Evolutionary conservation across 2,329 filamentous ascomycete genomes (phyloP).

Genomic region (Leptographium radiaticola): DNA sequence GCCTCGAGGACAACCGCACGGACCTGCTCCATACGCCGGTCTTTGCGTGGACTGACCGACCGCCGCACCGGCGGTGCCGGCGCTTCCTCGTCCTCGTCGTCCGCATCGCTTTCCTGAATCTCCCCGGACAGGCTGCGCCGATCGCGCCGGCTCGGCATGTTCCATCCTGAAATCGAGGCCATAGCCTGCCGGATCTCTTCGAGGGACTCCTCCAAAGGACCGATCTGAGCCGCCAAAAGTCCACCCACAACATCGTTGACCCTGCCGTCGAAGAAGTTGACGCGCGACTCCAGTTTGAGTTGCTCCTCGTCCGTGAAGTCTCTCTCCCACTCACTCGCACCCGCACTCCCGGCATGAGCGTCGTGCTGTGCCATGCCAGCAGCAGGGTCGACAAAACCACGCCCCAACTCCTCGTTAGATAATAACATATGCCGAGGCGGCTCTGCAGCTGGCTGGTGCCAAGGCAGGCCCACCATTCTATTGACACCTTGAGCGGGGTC

Average conservation of each 20-base stretch:
- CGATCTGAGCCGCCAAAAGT: constrained; percentile 61
- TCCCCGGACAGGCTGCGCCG: constrained; percentile 59
- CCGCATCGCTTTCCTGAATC: constrained; percentile 71
- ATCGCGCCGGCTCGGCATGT: constrained; percentile 42
- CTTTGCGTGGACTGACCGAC: constrained; percentile 63
- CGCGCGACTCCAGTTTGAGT: constrained; percentile 66
- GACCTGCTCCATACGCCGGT: constrained; percentile 74
- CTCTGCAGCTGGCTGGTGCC: constrained; percentile 27
- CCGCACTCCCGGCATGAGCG: constrained; percentile 46
- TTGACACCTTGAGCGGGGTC: constrained; percentile 66
- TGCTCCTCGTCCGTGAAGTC: constrained; percentile 73
- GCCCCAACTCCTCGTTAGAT: constrained; percentile 41
- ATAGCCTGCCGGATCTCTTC: constrained; percentile 61
- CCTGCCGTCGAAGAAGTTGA: constrained; percentile 80
- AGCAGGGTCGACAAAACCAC: constrained; percentile 46
- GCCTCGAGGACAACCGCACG: constrained; percentile 61
- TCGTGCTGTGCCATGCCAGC: constrained; percentile 30
- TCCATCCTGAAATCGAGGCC: constrained; percentile 35
- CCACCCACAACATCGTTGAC: constrained; percentile 77
- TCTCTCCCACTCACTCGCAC: constrained; percentile 85
- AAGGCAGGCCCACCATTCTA: constrained; percentile 36
- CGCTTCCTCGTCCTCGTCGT: constrained; percentile 75
- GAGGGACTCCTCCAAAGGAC: constrained; percentile 70
- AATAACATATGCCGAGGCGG: constrained; percentile 26
- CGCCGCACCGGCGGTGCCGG: constrained; percentile 44